Conservation (phyloP, 129 eudicot species). For the Heracleum sosnowskyi region DNA sequence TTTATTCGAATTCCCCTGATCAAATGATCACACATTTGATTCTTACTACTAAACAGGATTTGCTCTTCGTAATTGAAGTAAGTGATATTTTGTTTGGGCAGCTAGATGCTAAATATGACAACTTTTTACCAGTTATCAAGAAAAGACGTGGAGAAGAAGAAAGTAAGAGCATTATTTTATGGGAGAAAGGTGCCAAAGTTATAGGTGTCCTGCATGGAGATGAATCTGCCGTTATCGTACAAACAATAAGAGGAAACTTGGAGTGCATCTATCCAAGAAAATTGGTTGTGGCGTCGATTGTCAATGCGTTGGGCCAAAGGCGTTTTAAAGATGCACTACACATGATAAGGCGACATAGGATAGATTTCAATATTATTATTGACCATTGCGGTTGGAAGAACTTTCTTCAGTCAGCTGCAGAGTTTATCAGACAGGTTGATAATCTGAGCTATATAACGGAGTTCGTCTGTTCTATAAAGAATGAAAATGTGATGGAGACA, state of each 20-base stretch:
- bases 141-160: conserved; percentile 57
- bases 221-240: conserved; percentile 76
- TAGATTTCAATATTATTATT: conserved; percentile 81
- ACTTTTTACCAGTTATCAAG: conserved; percentile 55
- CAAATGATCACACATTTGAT: conserved; percentile 59
- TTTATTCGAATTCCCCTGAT: conserved; percentile 62
- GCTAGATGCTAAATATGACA: conserved; percentile 50
- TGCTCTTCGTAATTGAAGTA: conserved; percentile 58
- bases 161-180: conserved; percentile 56
- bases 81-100: conserved; percentile 50
- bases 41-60: conserved; percentile 81
- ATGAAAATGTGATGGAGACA: conserved; percentile 74
- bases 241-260: conserved; percentile 82
- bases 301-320: conserved; percentile 58
- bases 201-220: conserved; percentile 89
- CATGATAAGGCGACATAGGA: conserved; percentile 88
- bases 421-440: conserved; percentile 77
- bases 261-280: conserved; percentile 87
- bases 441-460: conserved; percentile 74
- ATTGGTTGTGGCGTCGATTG: conserved; percentile 66
- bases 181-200: conserved; percentile 91
- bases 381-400: conserved; percentile 77
- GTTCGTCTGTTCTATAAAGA: conserved; percentile 74
- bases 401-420: conserved; percentile 57
- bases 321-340: conserved; percentile 73